A percentile compares a stretch with the other conserved stretches of the same genome.
These are phyloP conservation scores for Pyricularia sp. DNA, from an alignment of 2,329 filamentous ascomycete species.

Conservation along the genomic window DNA sequence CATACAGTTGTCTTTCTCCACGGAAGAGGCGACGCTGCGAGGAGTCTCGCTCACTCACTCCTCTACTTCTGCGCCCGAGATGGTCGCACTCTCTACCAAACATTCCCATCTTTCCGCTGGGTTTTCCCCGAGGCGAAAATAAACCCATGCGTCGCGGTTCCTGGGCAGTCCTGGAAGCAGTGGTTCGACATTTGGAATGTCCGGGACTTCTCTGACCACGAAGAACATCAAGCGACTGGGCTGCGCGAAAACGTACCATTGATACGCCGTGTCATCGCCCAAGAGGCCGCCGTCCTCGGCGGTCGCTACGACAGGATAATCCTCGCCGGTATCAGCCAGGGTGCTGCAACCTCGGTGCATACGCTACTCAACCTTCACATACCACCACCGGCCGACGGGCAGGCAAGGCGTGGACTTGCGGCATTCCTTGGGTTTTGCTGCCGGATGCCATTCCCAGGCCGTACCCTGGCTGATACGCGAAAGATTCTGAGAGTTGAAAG, in stretches of 20 bases:
- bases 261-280: conserved; percentile 21
- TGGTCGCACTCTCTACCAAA: conserved; percentile 22
- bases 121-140: conserved; percentile 35
- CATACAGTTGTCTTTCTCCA: conserved; percentile 35
- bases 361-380: conserved; percentile 22
- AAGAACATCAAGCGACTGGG: conserved; percentile 31
- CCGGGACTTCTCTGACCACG: conserved; percentile 24
- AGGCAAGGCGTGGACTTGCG: conserved; percentile 4
- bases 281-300: conserved; percentile 21
- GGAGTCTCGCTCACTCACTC: conserved; percentile 21
- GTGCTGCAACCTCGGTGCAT: conserved; percentile 28
- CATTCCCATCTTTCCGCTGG: conserved; percentile 35
- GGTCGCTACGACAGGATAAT: conserved; percentile 25
- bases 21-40: conserved; percentile 28
- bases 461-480: conserved; percentile 21
- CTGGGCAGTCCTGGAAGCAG: conserved; percentile 18
- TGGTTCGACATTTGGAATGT: conserved; percentile 43
- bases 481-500: conserved; percentile 18
- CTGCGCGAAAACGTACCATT: conserved; percentile 25
- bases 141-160: conserved; percentile 14
- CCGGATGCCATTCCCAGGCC: conserved; percentile 24
- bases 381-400: conserved; percentile 1
- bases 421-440: conserved; percentile 28
- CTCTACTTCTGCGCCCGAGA: conserved; percentile 19
- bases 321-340: conserved; percentile 36